These are phyloP conservation scores for Orbilia ellipsospora DNA, from an alignment of 2,329 filamentous ascomycete genomes.

Conservation along the genomic window DNA sequence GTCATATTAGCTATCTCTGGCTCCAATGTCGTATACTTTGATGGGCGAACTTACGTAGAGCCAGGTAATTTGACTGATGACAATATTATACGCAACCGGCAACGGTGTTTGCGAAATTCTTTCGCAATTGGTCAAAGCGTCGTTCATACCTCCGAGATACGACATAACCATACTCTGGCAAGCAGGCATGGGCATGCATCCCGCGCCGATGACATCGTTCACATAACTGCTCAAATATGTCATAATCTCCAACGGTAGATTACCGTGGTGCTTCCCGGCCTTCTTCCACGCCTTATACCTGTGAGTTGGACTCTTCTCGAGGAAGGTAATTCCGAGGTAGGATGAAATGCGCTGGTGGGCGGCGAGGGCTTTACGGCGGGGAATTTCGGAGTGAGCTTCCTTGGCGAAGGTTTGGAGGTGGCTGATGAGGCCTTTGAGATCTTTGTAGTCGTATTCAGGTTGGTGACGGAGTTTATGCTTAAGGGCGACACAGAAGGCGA, in stretches of 20 bases:
- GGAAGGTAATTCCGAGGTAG: slow-evolving; percentile 80
- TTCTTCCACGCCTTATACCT: slow-evolving; percentile 76
- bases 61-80: slow-evolving; percentile 89
- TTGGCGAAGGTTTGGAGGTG: slow-evolving; percentile 81
- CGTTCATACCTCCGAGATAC: slow-evolving; percentile 72
- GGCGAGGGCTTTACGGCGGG: slow-evolving; percentile 61
- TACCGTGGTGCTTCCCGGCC: slow-evolving; percentile 72
- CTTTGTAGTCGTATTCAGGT: slow-evolving; percentile 79
- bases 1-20: neutral
- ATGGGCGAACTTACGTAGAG: slow-evolving; percentile 71
- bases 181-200: slow-evolving; percentile 69
- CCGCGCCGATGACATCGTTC: slow-evolving; percentile 70
- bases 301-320: slow-evolving; percentile 81
- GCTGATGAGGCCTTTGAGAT: slow-evolving; percentile 75
- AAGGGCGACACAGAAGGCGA: slow-evolving; percentile 79
- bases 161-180: slow-evolving; percentile 70
- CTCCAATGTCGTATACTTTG: too few species aligned
- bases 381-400: slow-evolving; percentile 66
- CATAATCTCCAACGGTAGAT: slow-evolving; percentile 82
- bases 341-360: slow-evolving; percentile 60
- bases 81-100: slow-evolving; percentile 83
- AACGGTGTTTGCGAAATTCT: slow-evolving; percentile 78
- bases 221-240: slow-evolving; percentile 76
- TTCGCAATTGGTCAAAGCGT: slow-evolving; percentile 69
- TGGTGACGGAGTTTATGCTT: slow-evolving; percentile 88